phyloP scores from a whole-genome alignment of 2,329 filamentous ascomycete species.

The Madurella fahalii region DNA sequence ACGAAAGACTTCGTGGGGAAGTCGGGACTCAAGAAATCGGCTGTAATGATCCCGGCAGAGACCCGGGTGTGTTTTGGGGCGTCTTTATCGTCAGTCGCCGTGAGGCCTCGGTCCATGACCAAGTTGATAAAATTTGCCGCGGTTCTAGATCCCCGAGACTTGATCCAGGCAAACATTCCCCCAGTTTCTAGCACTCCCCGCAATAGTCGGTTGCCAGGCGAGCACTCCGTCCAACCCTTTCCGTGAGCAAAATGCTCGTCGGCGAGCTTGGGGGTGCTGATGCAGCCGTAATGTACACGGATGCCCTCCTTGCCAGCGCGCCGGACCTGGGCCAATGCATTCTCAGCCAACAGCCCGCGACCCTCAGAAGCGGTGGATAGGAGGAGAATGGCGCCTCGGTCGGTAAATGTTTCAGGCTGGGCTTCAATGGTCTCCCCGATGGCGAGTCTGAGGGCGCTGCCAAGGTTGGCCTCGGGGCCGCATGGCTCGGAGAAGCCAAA shows the following conservation, averaged over 20 bases:
- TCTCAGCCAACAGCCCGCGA: neutral
- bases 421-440: slow-evolving; percentile 17
- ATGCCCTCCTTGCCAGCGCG: slow-evolving; percentile 21
- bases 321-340: slow-evolving; percentile 10
- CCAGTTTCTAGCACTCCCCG: slow-evolving; percentile 19
- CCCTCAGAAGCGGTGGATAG: slow-evolving; percentile 11
- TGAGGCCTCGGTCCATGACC: slow-evolving; percentile 18
- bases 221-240: slow-evolving; percentile 7
- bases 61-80: slow-evolving; percentile 6
- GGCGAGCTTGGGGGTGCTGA: slow-evolving; percentile 4
- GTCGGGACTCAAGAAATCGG: slow-evolving; percentile 9
- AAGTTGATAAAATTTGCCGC: slow-evolving; percentile 13
- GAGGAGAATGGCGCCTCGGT: slow-evolving; percentile 18
- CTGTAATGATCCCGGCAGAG: slow-evolving; percentile 15
- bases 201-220: slow-evolving; percentile 9
- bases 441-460: slow-evolving; percentile 16
- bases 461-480: slow-evolving; percentile 6
- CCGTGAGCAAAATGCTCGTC: neutral
- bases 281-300: slow-evolving; percentile 22
- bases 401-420: slow-evolving; percentile 19
- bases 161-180: slow-evolving; percentile 18
- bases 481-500: neutral
- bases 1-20: slow-evolving; percentile 7
- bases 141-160: neutral
- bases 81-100: slow-evolving; percentile 17